Evolutionary conservation across 1,284 basidiomycete species (phyloP), one percentile per base, ranked within the genome.

Genomic region (Moniliophthora roreri): DNA sequence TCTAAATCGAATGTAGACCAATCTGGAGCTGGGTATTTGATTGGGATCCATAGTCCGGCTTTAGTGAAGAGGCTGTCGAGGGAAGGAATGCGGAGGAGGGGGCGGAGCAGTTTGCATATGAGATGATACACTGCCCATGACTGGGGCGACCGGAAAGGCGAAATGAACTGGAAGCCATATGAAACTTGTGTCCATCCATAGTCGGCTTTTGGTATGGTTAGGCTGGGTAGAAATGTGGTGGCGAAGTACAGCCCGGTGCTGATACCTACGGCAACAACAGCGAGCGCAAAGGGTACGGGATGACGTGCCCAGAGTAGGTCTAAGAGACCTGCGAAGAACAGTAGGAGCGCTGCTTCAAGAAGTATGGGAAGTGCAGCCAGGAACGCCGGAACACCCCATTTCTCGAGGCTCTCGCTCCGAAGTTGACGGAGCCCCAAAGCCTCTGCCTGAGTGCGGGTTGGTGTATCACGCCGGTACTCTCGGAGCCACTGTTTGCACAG

Each of bases 401-500:
- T 32, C 35, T 36, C 16, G 6, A 39, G 37, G 16, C 38, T 49
- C 15, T 36, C 48, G 9, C 23, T n/a, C 5, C 37, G 37, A 15
- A 38, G 35, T 4, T 23, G 20, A 23, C 23, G 28, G 11, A 24
- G 21, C 3, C 34, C 24, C 15, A 20, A 18, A n/a, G 48, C 48
- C n/a, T 52, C 26, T 21, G 21, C 46, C 8, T 46, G 41, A 16
- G 35, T 38, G 13, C 20, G 20, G 4, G 41, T 51, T 18, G 20
- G 20, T 15, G 36, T 42, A 16, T 52, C 51, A n/a, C 51, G 51
- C 20, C 44, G 28, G 44, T 48, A 48, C 32, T 45, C 54, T 11
- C 53, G 39, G 5, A 54, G 13, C 53, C 53, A 54, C 32, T 54
- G 53, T 28, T 54, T 54, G 49, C 48, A 50, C 4, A 54, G 41